Conservation (phyloP, 495 filamentous ascomycete species). For the Stereocaulon alpinum region DNA sequence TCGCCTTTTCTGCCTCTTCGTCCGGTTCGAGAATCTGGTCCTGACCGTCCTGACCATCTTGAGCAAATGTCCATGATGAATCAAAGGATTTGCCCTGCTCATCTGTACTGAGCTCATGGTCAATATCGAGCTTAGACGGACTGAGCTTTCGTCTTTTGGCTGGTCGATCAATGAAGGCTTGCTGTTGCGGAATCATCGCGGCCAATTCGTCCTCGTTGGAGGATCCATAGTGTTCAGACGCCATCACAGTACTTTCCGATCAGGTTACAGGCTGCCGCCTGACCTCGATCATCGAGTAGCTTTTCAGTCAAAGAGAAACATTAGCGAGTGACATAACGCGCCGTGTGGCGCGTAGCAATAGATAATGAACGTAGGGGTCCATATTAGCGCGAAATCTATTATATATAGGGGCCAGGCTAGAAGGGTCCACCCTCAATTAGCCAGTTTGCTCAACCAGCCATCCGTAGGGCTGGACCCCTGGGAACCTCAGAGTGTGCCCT, state of each 20-base stretch:
- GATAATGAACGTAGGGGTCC: not conserved
- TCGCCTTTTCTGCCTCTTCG: conserved; percentile 22
- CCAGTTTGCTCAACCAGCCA: too few species aligned
- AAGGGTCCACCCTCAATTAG: too few species aligned
- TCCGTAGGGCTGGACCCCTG: too few species aligned
- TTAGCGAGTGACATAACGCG: not conserved
- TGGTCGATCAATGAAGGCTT: not conserved
- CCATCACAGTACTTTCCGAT: not conserved
- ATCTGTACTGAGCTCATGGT: not conserved
- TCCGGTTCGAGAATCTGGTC: not conserved
- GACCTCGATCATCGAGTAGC: not conserved
- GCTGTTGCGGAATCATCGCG: not conserved
- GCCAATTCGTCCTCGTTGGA: not conserved
- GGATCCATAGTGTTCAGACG: not conserved
- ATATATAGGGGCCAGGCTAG: too few species aligned
- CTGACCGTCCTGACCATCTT: not conserved
- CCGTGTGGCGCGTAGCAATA: not conserved
- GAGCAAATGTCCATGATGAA: not conserved
- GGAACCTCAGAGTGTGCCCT: too few species aligned
- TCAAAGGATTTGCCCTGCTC: not conserved
- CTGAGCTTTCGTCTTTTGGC: conserved; percentile 3
- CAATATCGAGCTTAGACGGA: not conserved
- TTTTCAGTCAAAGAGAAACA: not conserved
- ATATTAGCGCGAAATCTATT: too few species aligned
- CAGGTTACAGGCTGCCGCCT: not conserved